These are phyloP conservation scores for Calonectria hongkongensis DNA, from an alignment of 2,329 filamentous ascomycete genomes.

Conservation along the genomic window DNA sequence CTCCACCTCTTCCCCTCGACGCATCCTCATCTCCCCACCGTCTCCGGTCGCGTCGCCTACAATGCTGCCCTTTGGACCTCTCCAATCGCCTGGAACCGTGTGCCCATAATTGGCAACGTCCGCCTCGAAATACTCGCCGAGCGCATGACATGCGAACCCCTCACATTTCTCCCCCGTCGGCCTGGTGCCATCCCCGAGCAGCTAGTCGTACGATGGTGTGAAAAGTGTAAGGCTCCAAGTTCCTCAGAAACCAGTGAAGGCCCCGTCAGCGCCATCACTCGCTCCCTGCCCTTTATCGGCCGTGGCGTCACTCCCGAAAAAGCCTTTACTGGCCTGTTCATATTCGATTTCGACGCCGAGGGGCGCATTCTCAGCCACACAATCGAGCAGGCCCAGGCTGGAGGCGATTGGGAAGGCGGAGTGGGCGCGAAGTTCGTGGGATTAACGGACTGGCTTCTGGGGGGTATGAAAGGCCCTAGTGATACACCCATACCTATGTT, in stretches of 20 bases:
- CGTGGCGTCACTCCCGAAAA: slow-evolving; percentile 73
- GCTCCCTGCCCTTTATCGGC: slow-evolving; percentile 61
- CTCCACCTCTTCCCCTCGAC: slow-evolving; percentile 84
- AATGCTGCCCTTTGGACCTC: slow-evolving; percentile 96
- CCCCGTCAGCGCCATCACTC: slow-evolving; percentile 66
- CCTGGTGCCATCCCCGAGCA: slow-evolving; percentile 82
- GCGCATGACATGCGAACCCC: slow-evolving; percentile 82
- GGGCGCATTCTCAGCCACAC: slow-evolving; percentile 91
- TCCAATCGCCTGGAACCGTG: slow-evolving; percentile 94
- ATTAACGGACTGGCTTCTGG: slow-evolving; percentile 94
- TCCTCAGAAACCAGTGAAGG: neutral
- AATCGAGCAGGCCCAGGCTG: slow-evolving; percentile 93
- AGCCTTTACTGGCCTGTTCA: slow-evolving; percentile 92
- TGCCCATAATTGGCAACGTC: slow-evolving; percentile 94
- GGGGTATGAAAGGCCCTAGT: slow-evolving; percentile 74
- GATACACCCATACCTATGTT: slow-evolving; percentile 61
- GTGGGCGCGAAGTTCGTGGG: slow-evolving; percentile 90
- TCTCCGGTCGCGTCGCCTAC: slow-evolving; percentile 92
- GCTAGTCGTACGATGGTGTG: slow-evolving; percentile 92
- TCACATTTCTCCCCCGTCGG: slow-evolving; percentile 68
- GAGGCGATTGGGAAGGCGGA: slow-evolving; percentile 87
- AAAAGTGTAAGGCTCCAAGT: slow-evolving; percentile 58
- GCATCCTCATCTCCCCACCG: slow-evolving; percentile 92
- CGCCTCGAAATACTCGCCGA: slow-evolving; percentile 91
- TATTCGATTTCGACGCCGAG: slow-evolving; percentile 95